Conservation (phyloP, 495 filamentous ascomycete genomes). For the Umbilicaria muhlenbergii region DNA sequence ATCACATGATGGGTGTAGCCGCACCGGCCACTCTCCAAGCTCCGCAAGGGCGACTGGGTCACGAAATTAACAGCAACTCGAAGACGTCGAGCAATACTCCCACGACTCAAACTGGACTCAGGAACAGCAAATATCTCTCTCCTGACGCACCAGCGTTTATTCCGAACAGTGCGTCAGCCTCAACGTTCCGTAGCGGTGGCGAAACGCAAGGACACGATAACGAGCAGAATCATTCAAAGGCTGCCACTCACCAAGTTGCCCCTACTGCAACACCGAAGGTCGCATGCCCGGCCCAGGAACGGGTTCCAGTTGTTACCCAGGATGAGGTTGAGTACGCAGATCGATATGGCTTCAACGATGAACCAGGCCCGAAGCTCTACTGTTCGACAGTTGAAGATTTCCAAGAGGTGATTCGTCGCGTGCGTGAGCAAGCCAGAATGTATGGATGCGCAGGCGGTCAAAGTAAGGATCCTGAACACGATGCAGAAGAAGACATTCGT, state of each 20-base stretch:
- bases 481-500: slow-evolving; percentile 16
- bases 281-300: background rate
- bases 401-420: slow-evolving; percentile 13
- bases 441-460: slow-evolving; percentile 14
- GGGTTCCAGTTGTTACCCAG: slow-evolving; percentile 5
- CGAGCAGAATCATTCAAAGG: background rate
- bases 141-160: slow-evolving; percentile 4
- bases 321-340: slow-evolving; percentile 13
- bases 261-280: slow-evolving; percentile 1
- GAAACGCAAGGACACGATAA: too few species aligned
- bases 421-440: slow-evolving; percentile 13
- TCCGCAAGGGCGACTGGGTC: too few species aligned
- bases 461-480: slow-evolving; percentile 16
- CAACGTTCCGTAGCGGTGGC: too few species aligned
- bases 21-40: too few species aligned
- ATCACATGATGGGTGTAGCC: too few species aligned
- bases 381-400: slow-evolving; percentile 14
- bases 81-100: background rate
- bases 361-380: slow-evolving; percentile 6
- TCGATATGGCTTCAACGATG: slow-evolving; percentile 2
- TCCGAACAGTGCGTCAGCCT: background rate
- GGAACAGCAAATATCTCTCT: too few species aligned
- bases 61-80: too few species aligned
- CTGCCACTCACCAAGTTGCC: background rate
- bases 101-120: too few species aligned